Base-by-base conservation (phyloP, 179 eudicot genomes). In the Beta macrorhiza region DNA sequence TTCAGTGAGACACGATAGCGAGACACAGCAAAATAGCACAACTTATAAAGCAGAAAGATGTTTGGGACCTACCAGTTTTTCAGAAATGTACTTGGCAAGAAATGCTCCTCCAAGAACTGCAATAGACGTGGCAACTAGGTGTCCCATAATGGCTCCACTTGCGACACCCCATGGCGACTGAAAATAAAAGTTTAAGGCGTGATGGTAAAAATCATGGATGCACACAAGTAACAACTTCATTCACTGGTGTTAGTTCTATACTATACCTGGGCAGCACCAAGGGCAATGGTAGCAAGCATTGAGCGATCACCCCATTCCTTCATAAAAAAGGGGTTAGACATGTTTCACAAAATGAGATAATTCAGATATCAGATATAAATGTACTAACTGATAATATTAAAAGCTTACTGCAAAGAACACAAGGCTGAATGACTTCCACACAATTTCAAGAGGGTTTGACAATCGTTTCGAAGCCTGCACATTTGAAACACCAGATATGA, bases 301-400 rank as follows among this genome's bases (percentile, higher is more conserved):
- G 99, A 95, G 67, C 98, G 98, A 75, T 95, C 99, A 85, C 99
- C 99, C 98, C 99, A 95, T 93, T 93, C 98, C 99, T 93, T 74
- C 17, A 76, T 63, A 44, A 72, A 72, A 42, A 74, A 74, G 16
- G n/a, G 52, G 53, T 74, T 42, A 78, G 16, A 19, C 14, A 37
- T 78, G 16, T 59, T 78, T 80, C 15, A 80, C 47, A 62, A 22
- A 53, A 44, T 22, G 42, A 76, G 59, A 56, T 7, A 17, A 14
- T 52, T 32, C 17, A 42, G 9, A 49, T 49, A 70, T 10, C 42
- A 10, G 51, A 16, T 20, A 29, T 29, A 45, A 2, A 52, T 12
- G 65, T 6, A 13, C 32, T 11, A 16, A 76, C 55, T 29, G 47
- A 52, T 49, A 11, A 47, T 71, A 56, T 15, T 71, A 83, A 78